phyloP scores from a whole-genome alignment of 1,284 basidiomycete species.

The Fomes fomentarius region DNA sequence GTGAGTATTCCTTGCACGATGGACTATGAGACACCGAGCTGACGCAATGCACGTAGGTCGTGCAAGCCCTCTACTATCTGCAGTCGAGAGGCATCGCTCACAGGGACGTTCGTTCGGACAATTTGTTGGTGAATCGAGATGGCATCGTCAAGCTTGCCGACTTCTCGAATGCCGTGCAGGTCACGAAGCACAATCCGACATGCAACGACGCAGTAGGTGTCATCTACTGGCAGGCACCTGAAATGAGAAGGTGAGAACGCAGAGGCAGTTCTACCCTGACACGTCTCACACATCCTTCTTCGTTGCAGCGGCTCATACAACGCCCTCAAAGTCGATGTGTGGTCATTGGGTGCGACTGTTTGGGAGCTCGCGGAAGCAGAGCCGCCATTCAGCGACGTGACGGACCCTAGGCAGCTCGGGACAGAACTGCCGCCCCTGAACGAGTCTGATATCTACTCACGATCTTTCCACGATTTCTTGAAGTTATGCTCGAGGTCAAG shows the following conservation, averaged over 20 bases:
- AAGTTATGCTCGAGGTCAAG: conserved; percentile 65
- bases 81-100: conserved; percentile 69
- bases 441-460: conserved; percentile 63
- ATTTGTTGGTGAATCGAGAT: conserved; percentile 65
- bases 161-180: conserved; percentile 72
- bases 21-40: background rate
- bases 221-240: conserved; percentile 79
- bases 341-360: conserved; percentile 80
- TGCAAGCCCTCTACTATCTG: conserved; percentile 66
- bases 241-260: conserved; percentile 59
- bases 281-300: background rate
- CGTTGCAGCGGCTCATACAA: conserved; percentile 63
- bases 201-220: conserved; percentile 66
- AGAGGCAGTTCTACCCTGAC: background rate
- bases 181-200: conserved; percentile 50
- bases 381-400: conserved; percentile 70
- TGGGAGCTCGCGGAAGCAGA: conserved; percentile 79
- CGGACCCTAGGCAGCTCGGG: conserved; percentile 48
- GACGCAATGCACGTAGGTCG: conserved; percentile 43
- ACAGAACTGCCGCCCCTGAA: conserved; percentile 67
- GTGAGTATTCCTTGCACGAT: conserved; percentile 50
- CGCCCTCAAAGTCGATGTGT: conserved; percentile 74
- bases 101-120: conserved; percentile 80
- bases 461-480: conserved; percentile 76
- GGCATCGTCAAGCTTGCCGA: conserved; percentile 80